phyloP scores from a whole-genome alignment of 2,329 filamentous ascomycete species.

The Aspergillus luchuensis region DNA sequence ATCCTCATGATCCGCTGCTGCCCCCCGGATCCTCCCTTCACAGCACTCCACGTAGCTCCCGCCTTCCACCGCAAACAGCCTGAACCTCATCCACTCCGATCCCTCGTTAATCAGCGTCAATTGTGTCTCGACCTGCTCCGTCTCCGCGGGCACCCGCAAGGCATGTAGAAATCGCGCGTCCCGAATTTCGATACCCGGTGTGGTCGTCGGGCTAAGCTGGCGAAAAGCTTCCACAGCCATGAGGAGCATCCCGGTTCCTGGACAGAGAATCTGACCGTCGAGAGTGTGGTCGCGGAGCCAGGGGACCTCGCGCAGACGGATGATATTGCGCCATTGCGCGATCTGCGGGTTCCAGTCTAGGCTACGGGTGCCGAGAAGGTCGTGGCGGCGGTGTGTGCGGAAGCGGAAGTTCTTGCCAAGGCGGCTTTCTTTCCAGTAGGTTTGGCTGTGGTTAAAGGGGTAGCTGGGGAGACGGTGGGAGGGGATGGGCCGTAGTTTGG shows the following conservation, averaged over 20 bases:
- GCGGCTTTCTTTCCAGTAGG: neutral
- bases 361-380: slow-evolving; percentile 1
- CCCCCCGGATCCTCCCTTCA: neutral
- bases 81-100: neutral
- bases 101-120: neutral
- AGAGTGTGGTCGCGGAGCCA: slow-evolving; percentile 12
- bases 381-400: neutral
- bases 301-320: slow-evolving; percentile 9
- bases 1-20: neutral
- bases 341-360: neutral
- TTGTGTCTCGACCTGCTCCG: neutral
- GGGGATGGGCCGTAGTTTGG: neutral
- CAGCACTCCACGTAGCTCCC: neutral
- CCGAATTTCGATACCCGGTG: neutral
- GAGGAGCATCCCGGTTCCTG: neutral
- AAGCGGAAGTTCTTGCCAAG: neutral
- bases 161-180: neutral
- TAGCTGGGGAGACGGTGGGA: neutral
- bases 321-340: neutral
- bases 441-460: neutral
- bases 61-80: neutral
- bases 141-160: neutral
- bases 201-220: neutral
- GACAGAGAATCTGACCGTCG: neutral
- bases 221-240: neutral